Evolutionary conservation across 2,329 filamentous ascomycete species (phyloP).

Genomic region (Trichoderma asperellum): DNA sequence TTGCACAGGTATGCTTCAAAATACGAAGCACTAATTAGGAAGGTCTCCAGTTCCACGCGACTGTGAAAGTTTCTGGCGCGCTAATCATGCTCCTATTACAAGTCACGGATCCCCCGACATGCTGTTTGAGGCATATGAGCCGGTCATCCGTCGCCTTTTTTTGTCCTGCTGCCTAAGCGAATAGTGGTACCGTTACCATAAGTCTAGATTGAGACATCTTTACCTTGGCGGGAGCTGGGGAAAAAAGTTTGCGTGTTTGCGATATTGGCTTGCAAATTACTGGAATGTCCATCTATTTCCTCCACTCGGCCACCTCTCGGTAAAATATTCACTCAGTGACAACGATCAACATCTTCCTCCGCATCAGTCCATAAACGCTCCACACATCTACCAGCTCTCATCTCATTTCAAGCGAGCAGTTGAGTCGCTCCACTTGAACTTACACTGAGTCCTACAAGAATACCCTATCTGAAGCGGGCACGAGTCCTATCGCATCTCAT

Average conservation of each 20-base stretch:
- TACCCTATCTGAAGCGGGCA: not conserved
- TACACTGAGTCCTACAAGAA: not conserved
- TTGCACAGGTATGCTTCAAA: not conserved
- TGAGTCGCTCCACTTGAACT: not conserved
- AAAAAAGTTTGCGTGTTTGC: not conserved
- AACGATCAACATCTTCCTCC: not conserved
- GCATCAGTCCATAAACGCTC: not conserved
- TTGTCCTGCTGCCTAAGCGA: not conserved
- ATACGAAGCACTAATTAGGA: slow-evolving; percentile 9
- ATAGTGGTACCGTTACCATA: not conserved
- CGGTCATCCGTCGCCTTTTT: not conserved
- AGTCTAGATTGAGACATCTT: not conserved
- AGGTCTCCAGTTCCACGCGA: slow-evolving; percentile 2
- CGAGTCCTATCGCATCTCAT: not conserved
- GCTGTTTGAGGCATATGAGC: not conserved
- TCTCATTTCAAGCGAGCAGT: not conserved
- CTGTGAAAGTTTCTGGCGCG: not conserved
- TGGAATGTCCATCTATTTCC: not conserved
- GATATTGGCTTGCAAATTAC: not conserved
- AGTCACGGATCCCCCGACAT: not conserved
- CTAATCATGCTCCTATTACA: slow-evolving; percentile 10
- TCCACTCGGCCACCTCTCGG: not conserved
- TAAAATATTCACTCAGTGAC: not conserved
- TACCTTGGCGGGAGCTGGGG: not conserved
- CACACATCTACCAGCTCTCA: not conserved